Evolutionary conservation across 1,284 basidiomycete genomes (phyloP).

Genomic region (Pterula multifida): DNA sequence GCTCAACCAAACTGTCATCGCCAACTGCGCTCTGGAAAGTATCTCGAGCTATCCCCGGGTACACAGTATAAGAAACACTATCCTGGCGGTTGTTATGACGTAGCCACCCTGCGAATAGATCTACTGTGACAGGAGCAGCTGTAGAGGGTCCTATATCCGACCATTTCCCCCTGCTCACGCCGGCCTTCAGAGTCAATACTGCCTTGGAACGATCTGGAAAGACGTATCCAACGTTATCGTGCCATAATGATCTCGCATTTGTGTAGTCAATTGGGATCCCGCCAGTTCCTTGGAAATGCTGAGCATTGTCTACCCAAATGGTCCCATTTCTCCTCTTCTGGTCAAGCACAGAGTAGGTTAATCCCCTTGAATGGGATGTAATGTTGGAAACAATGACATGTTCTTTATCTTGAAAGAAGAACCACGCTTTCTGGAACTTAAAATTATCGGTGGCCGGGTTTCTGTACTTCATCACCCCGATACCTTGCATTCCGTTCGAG

Average conservation of each 20-base stretch:
- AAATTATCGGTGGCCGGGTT: constrained; percentile 46
- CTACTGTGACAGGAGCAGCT: constrained; percentile 22
- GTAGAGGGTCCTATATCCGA: constrained; percentile 28
- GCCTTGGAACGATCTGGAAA: not conserved
- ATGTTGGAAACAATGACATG: constrained; percentile 47
- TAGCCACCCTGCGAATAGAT: constrained; percentile 30
- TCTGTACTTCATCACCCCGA: constrained; percentile 48
- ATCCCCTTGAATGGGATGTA: constrained; percentile 27
- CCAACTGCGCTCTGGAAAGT: not conserved
- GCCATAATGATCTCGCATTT: constrained; percentile 33
- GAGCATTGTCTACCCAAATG: constrained; percentile 29
- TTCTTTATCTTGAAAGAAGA: constrained; percentile 54
- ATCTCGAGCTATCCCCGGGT: not conserved
- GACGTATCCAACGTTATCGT: constrained; percentile 41
- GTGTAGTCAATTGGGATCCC: constrained; percentile 20
- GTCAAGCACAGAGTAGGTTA: constrained; percentile 54
- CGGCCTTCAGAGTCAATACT: not conserved
- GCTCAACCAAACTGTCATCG: not conserved
- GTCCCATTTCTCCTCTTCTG: constrained; percentile 37
- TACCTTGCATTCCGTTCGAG: constrained; percentile 40
- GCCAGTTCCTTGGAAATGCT: constrained; percentile 13
- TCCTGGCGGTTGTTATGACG: not conserved
- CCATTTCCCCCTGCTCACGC: constrained; percentile 25
- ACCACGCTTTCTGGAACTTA: constrained; percentile 58
- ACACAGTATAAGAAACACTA: not conserved